Percentiles rank a stretch among this genome's conserved stretches.
These are phyloP conservation scores for Biancaea sappan DNA, from an alignment of 306 rosid genomes.

Conservation along the genomic window DNA sequence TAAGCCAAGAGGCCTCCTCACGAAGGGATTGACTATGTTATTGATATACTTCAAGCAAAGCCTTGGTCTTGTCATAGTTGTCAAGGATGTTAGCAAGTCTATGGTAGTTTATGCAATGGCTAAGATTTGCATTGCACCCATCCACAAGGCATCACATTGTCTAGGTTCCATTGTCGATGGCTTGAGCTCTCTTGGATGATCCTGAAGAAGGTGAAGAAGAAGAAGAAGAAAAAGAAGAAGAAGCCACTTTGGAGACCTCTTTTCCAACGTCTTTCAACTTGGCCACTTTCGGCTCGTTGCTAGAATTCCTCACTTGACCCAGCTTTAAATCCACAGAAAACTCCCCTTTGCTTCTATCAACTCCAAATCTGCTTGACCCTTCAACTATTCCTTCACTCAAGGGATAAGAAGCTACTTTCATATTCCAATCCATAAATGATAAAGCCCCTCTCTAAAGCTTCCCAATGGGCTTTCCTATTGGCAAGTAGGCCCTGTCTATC, in stretches of 20 bases:
- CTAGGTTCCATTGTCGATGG: constrained; percentile 43
- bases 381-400: constrained; percentile 51
- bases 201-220: constrained; percentile 50
- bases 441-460: constrained; percentile 25
- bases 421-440: constrained; percentile 79
- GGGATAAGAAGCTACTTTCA: constrained; percentile 66
- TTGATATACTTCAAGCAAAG: no score
- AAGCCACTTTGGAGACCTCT: constrained; percentile 47
- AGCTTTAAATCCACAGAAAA: constrained; percentile 93
- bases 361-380: constrained; percentile 57
- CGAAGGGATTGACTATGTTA: no score
- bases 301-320: constrained; percentile 63
- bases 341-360: constrained; percentile 44
- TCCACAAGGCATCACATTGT: constrained; percentile 82
- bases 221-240: no score
- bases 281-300: constrained; percentile 30
- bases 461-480: not conserved
- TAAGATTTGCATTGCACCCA: constrained; percentile 87
- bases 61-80: no score
- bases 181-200: constrained; percentile 60
- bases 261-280: constrained; percentile 49
- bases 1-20: no score
- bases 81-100: constrained; percentile 36
- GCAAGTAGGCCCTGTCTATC: not conserved
- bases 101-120: constrained; percentile 82